Evolutionary conservation across 305 asterid species (phyloP), one percentile per base, ranked within the genome.

Genomic region (Coffea humblotiana): DNA sequence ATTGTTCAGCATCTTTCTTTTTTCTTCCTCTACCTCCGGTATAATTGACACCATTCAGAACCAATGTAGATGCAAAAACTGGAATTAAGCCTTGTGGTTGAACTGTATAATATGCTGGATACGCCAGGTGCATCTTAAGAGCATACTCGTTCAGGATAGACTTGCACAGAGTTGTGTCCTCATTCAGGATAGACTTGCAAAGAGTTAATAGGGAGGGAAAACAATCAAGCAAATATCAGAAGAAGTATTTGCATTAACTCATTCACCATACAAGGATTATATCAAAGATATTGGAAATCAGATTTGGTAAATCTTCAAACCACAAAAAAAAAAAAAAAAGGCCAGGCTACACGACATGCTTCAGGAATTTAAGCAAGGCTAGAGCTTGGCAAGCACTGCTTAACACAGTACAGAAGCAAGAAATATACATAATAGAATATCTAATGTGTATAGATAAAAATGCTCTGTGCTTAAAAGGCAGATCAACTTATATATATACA

Each of bases 1-100:
- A 73, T 52, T 89, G 94, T 82, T 91, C 94, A 47, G 93, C 94
- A 77, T 91, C 97, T 85, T 86, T 92, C 87, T 89, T 92, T 68
- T n/a, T 92, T 80, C 74, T 88, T 9, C 86, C 92, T 14, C 79
- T 83, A 49, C 80, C 86, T 76, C 97, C 96, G 23, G 23, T 54
- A 73, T 77, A 90, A n/a, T 84, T 78, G 79, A 64, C 83, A 25
- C 89, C 92, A 51, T 90, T 83, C 47, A 91, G 83, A 68, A 76
- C 56, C 84, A 84, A 32, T 4, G 86, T 79, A 18, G 94, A 88
- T 47, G 77, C 80, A 68, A 92, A 92, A 79, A 80, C 54, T 4
- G 93, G 90, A 86, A 84, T 23, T 43, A 78, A 0, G 21, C 80
- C 83, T 78, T 74, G 65, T 67, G 82, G 51, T 65, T 78, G 78